Evolutionary conservation across 1,139 yeast genomes (phyloP).

Genomic region (Saccharomyces uvarum): DNA sequence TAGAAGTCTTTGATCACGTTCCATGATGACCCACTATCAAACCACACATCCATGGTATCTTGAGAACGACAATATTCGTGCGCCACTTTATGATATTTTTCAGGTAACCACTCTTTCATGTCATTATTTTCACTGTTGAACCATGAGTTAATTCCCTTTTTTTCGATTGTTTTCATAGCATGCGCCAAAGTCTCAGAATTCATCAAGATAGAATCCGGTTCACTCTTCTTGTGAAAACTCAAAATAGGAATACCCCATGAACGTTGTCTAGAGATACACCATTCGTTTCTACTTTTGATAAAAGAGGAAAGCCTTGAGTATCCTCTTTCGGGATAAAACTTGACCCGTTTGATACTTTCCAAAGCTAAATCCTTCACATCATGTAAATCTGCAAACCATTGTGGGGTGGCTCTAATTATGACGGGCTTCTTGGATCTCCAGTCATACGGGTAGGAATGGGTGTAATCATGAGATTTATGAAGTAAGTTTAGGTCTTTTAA

Average conservation of each 20-base stretch:
- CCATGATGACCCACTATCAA: constrained; percentile 96
- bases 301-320: constrained; percentile 63
- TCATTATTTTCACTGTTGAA: constrained; percentile 48
- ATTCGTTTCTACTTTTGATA: constrained; percentile 71
- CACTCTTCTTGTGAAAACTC: constrained; percentile 52
- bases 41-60: constrained; percentile 99
- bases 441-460: constrained; percentile 90
- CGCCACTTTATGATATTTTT: constrained; percentile 35
- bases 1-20: constrained; percentile 46
- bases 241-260: constrained; percentile 99
- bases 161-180: constrained; percentile 29
- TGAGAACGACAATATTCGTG: constrained; percentile 50
- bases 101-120: constrained; percentile 69
- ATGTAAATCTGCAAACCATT: constrained; percentile 89
- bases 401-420: constrained; percentile 91
- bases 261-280: constrained; percentile 97
- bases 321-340: constrained; percentile 70
- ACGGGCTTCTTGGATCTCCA: constrained; percentile 96
- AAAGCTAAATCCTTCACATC: constrained; percentile 59
- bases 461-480: constrained; percentile 43
- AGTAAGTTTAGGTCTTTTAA: constrained; percentile 43
- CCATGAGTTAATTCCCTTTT: constrained; percentile 69
- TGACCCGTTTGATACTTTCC: constrained; percentile 51
- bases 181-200: constrained; percentile 31
- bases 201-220: constrained; percentile 34